A percentile compares a stretch with the other conserved stretches of the same genome.
Evolutionary conservation across 306 rosid genomes (phyloP).

Genomic region (Arachis stenosperma): DNA sequence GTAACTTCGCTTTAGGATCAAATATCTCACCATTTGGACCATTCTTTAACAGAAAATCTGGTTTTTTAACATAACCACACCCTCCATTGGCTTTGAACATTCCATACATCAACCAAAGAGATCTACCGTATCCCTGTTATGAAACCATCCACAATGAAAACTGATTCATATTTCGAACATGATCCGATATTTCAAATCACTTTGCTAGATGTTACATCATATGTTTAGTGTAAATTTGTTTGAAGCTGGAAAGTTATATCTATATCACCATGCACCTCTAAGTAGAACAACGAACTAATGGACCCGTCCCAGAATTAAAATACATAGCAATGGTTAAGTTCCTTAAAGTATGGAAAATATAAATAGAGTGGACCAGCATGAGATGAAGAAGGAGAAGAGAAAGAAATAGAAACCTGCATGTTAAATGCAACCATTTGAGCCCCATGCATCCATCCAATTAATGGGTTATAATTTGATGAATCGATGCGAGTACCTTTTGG

Average conservation of each 20-base stretch:
- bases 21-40: constrained; percentile 67
- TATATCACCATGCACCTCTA: background rate
- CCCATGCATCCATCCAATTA: constrained; percentile 97
- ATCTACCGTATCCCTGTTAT: constrained; percentile 89
- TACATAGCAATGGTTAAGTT: background rate
- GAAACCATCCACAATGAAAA: constrained; percentile 36
- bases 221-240: constrained; percentile 13
- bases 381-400: background rate
- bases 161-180: constrained; percentile 1
- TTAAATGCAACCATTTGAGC: constrained; percentile 99
- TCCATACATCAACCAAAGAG: constrained; percentile 98
- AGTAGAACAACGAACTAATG: constrained; percentile 5
- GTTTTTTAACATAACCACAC: constrained; percentile 96
- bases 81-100: constrained; percentile 96
- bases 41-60: constrained; percentile 63
- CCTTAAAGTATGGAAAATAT: constrained; percentile 13
- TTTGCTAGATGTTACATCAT: constrained; percentile 1
- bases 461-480: constrained; percentile 96
- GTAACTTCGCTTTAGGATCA: constrained; percentile 64
- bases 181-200: constrained; percentile 7
- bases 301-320: background rate
- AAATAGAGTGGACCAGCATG: background rate
- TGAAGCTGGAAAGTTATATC: constrained; percentile 23
- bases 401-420: constrained; percentile 77
- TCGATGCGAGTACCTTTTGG: constrained; percentile 92